A percentile compares a stretch with the other conserved stretches of the same genome.
Evolutionary conservation across 1,284 basidiomycete genomes (phyloP).

Genomic region (Amylostereum chailletii): DNA sequence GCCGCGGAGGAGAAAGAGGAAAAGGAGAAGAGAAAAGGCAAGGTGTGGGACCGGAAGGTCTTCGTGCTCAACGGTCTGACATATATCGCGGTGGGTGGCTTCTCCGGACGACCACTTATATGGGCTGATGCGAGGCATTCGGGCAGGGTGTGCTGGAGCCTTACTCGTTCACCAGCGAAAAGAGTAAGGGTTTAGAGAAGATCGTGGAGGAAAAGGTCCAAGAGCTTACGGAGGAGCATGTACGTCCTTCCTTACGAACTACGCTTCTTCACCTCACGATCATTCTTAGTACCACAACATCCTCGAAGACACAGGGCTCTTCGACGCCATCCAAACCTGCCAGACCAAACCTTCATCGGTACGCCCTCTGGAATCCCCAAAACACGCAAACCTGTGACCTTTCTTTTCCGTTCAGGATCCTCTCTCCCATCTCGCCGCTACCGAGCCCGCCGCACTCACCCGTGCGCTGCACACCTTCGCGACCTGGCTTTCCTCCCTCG

Average conservation of each 20-base stretch:
- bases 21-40: constrained; percentile 44
- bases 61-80: constrained; percentile 82
- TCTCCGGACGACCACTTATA: not conserved
- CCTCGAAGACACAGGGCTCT: constrained; percentile 67
- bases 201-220: constrained; percentile 60
- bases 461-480: constrained; percentile 52
- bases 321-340: constrained; percentile 53
- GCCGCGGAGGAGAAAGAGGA: constrained; percentile 67
- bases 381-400: constrained; percentile 1
- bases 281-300: constrained; percentile 56
- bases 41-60: constrained; percentile 70
- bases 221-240: constrained; percentile 74
- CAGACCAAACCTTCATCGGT: constrained; percentile 47
- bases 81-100: constrained; percentile 58
- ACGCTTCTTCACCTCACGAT: not conserved
- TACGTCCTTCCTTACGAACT: constrained; percentile 29
- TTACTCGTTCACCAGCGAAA: constrained; percentile 64
- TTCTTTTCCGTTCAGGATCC: constrained; percentile 44
- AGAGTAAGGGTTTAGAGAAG: constrained; percentile 48
- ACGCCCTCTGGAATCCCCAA: constrained; percentile 17
- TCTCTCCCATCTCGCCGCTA: constrained; percentile 53
- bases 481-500: constrained; percentile 56
- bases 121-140: too few species aligned
- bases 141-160: constrained; percentile 60
- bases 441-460: constrained; percentile 47